Conservation (phyloP, 2,329 filamentous ascomycete species). For the Neoascochyta sp. region DNA sequence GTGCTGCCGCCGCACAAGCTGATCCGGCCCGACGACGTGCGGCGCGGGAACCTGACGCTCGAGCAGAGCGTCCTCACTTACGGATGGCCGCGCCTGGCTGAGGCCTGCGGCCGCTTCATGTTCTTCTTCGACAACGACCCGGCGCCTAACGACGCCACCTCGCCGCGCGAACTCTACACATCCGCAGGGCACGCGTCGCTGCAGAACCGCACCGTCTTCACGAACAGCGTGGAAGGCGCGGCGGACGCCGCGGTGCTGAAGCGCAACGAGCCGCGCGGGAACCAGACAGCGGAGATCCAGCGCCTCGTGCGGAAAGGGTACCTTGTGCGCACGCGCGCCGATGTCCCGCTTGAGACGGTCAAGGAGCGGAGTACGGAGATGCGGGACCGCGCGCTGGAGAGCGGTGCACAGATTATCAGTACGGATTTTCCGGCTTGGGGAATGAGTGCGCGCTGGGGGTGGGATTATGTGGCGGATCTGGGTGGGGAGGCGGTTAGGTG, state of each 20-base stretch:
- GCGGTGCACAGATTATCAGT: constrained; percentile 50
- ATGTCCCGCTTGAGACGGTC: constrained; percentile 47
- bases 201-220: constrained; percentile 49
- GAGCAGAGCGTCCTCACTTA: constrained; percentile 46
- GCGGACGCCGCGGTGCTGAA: constrained; percentile 51
- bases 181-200: constrained; percentile 32
- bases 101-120: constrained; percentile 46
- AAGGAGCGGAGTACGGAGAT: constrained; percentile 42
- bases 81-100: constrained; percentile 50
- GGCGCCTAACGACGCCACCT: constrained; percentile 24
- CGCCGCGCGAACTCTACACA: constrained; percentile 41
- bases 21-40: constrained; percentile 49
- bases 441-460: constrained; percentile 47
- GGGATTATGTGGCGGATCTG: constrained; percentile 45
- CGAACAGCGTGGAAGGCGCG: constrained; percentile 46
- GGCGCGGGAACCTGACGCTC: constrained; percentile 41
- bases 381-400: constrained; percentile 44
- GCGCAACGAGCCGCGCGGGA: constrained; percentile 43
- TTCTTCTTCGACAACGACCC: constrained; percentile 53
- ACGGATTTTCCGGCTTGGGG: constrained; percentile 50
- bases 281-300: constrained; percentile 42
- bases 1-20: constrained; percentile 43
- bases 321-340: constrained; percentile 49
- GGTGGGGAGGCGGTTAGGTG: constrained; percentile 33
- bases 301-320: constrained; percentile 47